Conservation (phyloP, 495 filamentous ascomycete genomes). For the Tuber calosporum region DNA sequence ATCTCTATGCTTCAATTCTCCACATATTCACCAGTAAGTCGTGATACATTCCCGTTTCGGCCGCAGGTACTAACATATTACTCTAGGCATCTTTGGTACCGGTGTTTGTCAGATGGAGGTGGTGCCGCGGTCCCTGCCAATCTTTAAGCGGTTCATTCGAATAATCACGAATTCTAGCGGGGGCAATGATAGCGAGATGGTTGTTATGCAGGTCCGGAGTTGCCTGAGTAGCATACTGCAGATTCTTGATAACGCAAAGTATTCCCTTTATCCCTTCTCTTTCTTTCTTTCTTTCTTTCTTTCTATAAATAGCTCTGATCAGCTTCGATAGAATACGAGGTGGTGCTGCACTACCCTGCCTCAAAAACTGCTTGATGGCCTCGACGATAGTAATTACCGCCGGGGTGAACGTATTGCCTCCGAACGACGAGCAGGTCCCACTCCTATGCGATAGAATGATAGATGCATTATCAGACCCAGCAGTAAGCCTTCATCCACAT, state of each 20-base stretch:
- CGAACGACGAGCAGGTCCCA: constrained; percentile 50
- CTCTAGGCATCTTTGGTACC: constrained; percentile 66
- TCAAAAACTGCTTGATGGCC: constrained; percentile 85
- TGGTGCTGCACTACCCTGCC: constrained; percentile 57
- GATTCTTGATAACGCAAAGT: constrained; percentile 41
- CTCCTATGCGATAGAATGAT: constrained; percentile 35
- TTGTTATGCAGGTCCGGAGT: constrained; percentile 38
- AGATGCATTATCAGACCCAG: constrained; percentile 21
- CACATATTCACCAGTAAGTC: constrained; percentile 74
- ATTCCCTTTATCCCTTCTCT: constrained; percentile 10
- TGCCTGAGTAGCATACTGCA: constrained; percentile 39
- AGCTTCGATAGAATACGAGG: constrained; percentile 35
- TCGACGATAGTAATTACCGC: constrained; percentile 82
- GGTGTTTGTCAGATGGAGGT: constrained; percentile 77
- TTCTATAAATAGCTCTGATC: constrained; percentile 2
- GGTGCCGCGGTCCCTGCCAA: constrained; percentile 83
- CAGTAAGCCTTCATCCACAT: constrained; percentile 9
- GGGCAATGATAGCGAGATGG: constrained; percentile 39
- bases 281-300: constrained; percentile 1
- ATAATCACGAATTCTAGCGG: constrained; percentile 54
- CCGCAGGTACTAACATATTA: constrained; percentile 8
- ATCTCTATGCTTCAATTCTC: constrained; percentile 91
- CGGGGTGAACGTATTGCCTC: constrained; percentile 61
- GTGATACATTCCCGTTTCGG: neutral
- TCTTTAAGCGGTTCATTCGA: constrained; percentile 81